Base-by-base conservation (phyloP, 2,329 filamentous ascomycete genomes). In the Stachybotrys chartarum region DNA sequence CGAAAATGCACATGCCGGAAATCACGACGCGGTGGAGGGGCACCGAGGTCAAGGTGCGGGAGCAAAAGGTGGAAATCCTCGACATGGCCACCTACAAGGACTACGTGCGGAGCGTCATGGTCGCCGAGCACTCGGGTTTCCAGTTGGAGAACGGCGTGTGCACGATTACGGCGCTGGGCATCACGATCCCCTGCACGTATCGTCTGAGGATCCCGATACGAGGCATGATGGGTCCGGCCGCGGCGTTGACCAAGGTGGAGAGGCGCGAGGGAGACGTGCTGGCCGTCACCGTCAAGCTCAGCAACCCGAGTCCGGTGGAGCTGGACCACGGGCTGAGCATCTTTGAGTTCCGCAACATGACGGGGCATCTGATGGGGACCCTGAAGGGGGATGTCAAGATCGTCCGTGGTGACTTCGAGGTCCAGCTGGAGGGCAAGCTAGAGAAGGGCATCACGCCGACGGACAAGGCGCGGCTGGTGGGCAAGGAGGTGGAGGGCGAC, bases 301-400 rank as follows among this genome's bases (percentile, higher is more conserved):
- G 56, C 17, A 72, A 69, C 57, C 60, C 61, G 11, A 68, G 68
- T 17, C 62, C 64, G 5, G 60, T 71, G 35, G 68, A 70, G 56
- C 62, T 73, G 6, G 63, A 68, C 31, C 61, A 67, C 52, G 69
- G 67, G 3, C 46, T 55, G 16, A 67, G 66, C 53, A 54, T 60
- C 17, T 72, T 72, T 31, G 66, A 70, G 56, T 58, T 73, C 30
- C 60, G 62, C 45, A 66, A 65, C 44, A 57, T 59, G 30, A 56
- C 59, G 18, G 62, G 62, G n/a, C 57, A 65, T 44, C 55, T 58
- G 8, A 45, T 70, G 39, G 66, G 65, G 32, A 57, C 61, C 49
- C 53, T 72, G 46, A 63, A 58, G 52, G 70, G 68, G 2, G 55
- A 61, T 3, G 49, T 72, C 51, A 62, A 59, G 35, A 67, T 72